A percentile compares a stretch with the other conserved stretches of the same genome.
Evolutionary conservation across 345 rosid genomes (phyloP).

Genomic region (Pistacia integerrima): DNA sequence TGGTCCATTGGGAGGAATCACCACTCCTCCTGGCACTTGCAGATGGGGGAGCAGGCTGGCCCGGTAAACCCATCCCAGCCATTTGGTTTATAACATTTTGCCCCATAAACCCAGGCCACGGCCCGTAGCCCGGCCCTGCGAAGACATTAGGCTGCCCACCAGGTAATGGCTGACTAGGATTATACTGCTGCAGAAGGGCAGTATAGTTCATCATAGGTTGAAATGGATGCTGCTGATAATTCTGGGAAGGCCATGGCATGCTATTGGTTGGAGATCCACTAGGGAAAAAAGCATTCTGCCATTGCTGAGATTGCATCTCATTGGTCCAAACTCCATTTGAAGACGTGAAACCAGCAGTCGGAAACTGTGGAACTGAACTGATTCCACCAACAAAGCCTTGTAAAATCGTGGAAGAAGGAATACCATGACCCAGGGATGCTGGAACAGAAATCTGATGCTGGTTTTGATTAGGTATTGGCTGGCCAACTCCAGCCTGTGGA

Average conservation of each 20-base stretch:
- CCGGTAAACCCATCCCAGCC: constrained; percentile 41
- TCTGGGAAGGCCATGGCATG: constrained; percentile 49
- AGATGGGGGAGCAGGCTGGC: constrained; percentile 24
- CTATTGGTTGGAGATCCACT: constrained; percentile 46
- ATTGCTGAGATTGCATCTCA: constrained; percentile 36
- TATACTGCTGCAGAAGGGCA: constrained; percentile 56
- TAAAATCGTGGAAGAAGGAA: constrained; percentile 27
- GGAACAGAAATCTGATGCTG: constrained; percentile 30
- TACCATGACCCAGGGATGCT: constrained; percentile 28
- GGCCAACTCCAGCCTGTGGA: constrained; percentile 30
- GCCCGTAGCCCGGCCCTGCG: constrained; percentile 38
- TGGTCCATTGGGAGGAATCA: constrained; percentile 23
- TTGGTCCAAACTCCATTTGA: constrained; percentile 41
- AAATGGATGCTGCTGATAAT: constrained; percentile 46
- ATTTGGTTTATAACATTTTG: constrained; percentile 56
- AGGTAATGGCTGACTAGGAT: constrained; percentile 42
- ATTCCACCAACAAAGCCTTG: constrained; percentile 35
- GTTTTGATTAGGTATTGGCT: constrained; percentile 23
- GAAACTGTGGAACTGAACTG: constrained; percentile 37
- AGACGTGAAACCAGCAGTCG: constrained; percentile 32
- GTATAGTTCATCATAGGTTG: constrained; percentile 39
- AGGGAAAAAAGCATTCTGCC: constrained; percentile 28
- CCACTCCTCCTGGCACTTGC: constrained; percentile 30
- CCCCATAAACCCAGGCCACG: constrained; percentile 53
- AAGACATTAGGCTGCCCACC: constrained; percentile 52